These are phyloP conservation scores for Ambrosia artemisiifolia DNA, from an alignment of 129 eudicot genomes.

Conservation along the genomic window DNA sequence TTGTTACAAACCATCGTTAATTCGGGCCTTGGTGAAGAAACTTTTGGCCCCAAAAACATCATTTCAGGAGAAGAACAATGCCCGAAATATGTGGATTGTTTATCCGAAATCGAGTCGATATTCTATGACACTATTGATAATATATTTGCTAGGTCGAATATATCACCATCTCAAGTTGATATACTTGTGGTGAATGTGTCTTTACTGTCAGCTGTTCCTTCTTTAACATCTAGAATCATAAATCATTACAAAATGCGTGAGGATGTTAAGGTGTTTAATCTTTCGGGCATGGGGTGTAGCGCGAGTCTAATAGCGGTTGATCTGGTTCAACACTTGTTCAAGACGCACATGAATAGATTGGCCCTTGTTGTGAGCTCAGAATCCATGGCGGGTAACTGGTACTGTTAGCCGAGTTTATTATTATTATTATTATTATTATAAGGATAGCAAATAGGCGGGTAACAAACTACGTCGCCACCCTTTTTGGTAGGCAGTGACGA, in stretches of 20 bases:
- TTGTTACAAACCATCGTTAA: slow-evolving; percentile 48
- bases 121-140: slow-evolving; percentile 46
- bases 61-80: slow-evolving; percentile 40
- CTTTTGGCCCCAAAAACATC: slow-evolving; percentile 51
- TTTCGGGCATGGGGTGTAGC: slow-evolving; percentile 66
- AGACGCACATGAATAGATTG: slow-evolving; percentile 31
- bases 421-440: too few species aligned
- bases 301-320: slow-evolving; percentile 52
- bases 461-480: too few species aligned
- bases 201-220: slow-evolving; percentile 43
- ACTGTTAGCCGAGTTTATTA: background rate
- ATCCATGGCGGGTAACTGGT: slow-evolving; percentile 56
- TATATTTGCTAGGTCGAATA: slow-evolving; percentile 34
- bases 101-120: slow-evolving; percentile 51
- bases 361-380: slow-evolving; percentile 63
- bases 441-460: too few species aligned
- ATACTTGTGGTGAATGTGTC: slow-evolving; percentile 64
- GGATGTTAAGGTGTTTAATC: slow-evolving; percentile 47
- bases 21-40: slow-evolving; percentile 64
- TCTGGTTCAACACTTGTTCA: slow-evolving; percentile 50
- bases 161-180: slow-evolving; percentile 43
- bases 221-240: slow-evolving; percentile 50
- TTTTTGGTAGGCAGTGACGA: too few species aligned
- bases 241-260: slow-evolving; percentile 56
- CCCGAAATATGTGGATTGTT: slow-evolving; percentile 34